Conservation (phyloP, 495 filamentous ascomycete genomes). For the Rhypophila decipiens region DNA sequence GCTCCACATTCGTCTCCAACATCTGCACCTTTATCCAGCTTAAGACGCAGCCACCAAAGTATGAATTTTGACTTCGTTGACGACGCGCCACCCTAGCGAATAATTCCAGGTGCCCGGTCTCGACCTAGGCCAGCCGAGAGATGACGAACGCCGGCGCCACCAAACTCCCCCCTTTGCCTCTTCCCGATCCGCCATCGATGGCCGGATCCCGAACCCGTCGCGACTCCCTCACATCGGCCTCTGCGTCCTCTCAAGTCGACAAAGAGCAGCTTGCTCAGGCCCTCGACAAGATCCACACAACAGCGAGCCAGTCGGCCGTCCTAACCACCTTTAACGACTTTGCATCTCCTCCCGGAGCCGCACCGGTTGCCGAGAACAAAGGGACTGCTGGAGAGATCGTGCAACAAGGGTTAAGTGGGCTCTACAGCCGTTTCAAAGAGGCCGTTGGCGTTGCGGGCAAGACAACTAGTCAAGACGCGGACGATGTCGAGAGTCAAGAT, state of each 20-base stretch:
- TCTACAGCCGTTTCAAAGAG: slow-evolving; percentile 76
- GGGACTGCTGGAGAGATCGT: slow-evolving; percentile 62
- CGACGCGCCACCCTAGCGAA: not conserved
- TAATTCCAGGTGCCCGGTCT: not conserved
- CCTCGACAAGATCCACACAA: slow-evolving; percentile 77
- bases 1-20: no score
- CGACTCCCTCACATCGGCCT: slow-evolving; percentile 59
- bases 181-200: slow-evolving; percentile 15
- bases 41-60: not conserved
- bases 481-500: slow-evolving; percentile 30
- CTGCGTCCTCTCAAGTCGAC: slow-evolving; percentile 51
- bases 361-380: slow-evolving; percentile 56
- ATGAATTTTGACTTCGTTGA: slow-evolving; percentile 1
- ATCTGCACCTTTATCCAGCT: not conserved
- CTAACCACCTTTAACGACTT: slow-evolving; percentile 90
- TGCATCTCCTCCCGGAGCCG: slow-evolving; percentile 50
- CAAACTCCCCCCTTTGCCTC: slow-evolving; percentile 10
- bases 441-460: slow-evolving; percentile 64
- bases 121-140: not conserved
- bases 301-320: slow-evolving; percentile 69
- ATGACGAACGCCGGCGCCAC: slow-evolving; percentile 20
- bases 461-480: slow-evolving; percentile 41
- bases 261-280: slow-evolving; percentile 64
- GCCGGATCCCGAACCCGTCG: slow-evolving; percentile 38
- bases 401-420: slow-evolving; percentile 75